Percentiles rank a stretch among this genome's conserved stretches.
These are phyloP conservation scores for Reutealis trisperma DNA, from an alignment of 345 rosid species.

Conservation along the genomic window DNA sequence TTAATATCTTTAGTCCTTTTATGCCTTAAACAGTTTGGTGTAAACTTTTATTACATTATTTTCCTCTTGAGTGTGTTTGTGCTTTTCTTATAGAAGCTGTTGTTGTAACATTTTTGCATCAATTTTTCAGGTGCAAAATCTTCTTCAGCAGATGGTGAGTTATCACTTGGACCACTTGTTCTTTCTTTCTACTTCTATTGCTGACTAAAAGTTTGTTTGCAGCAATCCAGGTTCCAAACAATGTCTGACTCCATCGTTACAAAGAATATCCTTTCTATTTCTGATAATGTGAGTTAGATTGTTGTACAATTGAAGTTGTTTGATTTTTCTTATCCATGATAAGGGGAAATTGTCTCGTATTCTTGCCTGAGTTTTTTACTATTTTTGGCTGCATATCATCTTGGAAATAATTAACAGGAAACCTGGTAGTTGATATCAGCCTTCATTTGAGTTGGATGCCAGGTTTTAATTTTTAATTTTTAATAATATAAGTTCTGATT, in stretches of 20 bases:
- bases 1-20: not conserved
- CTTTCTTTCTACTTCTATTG: slow-evolving; percentile 10
- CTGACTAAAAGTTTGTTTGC: slow-evolving; percentile 34
- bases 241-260: slow-evolving; percentile 85
- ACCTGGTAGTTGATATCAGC: not conserved
- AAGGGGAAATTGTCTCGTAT: not conserved
- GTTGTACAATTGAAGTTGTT: not conserved
- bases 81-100: not conserved
- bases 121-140: slow-evolving; percentile 61
- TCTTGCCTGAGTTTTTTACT: not conserved
- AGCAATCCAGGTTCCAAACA: slow-evolving; percentile 91
- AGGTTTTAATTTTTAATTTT: not conserved
- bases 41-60: not conserved
- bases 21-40: not conserved
- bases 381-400: not conserved
- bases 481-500: too few relatives aligned
- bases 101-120: not conserved
- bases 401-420: not conserved
- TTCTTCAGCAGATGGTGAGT: slow-evolving; percentile 79
- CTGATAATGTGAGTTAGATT: not conserved
- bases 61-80: not conserved
- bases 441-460: not conserved
- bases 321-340: not conserved
- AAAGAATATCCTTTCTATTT: slow-evolving; percentile 65
- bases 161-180: slow-evolving; percentile 19